Evolutionary conservation across 768 basidiomycete species (phyloP).

Genomic region (Agrocybe praecox): DNA sequence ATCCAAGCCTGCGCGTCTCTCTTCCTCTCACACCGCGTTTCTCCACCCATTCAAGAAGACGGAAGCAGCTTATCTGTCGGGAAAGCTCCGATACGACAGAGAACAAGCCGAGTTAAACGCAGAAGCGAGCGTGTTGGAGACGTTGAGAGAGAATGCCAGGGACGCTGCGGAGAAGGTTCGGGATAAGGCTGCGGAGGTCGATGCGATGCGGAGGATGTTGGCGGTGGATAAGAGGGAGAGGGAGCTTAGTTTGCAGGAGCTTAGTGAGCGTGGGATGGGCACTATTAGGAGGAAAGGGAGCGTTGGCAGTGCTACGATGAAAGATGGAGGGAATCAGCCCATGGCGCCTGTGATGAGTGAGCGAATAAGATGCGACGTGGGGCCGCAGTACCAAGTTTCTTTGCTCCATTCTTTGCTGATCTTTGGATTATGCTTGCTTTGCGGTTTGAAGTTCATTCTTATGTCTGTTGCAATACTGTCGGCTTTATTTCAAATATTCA

Average conservation of each 20-base stretch:
- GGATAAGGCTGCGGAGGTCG: slow-evolving; percentile 75
- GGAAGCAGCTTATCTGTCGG: slow-evolving; percentile 60
- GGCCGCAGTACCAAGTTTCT: no score
- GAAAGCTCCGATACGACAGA: slow-evolving; percentile 60
- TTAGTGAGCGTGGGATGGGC: slow-evolving; percentile 30
- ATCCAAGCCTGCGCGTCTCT: slow-evolving; percentile 63
- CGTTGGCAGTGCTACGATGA: neutral
- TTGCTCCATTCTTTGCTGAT: no score
- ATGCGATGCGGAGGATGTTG: slow-evolving; percentile 63
- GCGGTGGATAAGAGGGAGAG: slow-evolving; percentile 75
- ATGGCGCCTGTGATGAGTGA: neutral
- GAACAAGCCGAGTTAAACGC: slow-evolving; percentile 49
- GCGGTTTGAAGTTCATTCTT: no score
- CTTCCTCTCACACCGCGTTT: slow-evolving; percentile 53
- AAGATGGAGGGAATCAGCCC: neutral
- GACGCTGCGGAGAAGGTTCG: slow-evolving; percentile 64
- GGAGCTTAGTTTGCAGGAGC: slow-evolving; percentile 46
- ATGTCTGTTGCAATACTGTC: no score
- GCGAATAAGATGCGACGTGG: no score
- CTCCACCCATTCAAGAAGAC: slow-evolving; percentile 62
- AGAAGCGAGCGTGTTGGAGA: slow-evolving; percentile 51
- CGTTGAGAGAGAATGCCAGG: slow-evolving; percentile 51
- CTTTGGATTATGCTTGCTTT: no score
- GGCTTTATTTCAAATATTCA: no score
- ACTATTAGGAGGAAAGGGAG: neutral